Conservation (phyloP, 371 early-diverging fungal genomes). For the Zychaea mexicana region DNA sequence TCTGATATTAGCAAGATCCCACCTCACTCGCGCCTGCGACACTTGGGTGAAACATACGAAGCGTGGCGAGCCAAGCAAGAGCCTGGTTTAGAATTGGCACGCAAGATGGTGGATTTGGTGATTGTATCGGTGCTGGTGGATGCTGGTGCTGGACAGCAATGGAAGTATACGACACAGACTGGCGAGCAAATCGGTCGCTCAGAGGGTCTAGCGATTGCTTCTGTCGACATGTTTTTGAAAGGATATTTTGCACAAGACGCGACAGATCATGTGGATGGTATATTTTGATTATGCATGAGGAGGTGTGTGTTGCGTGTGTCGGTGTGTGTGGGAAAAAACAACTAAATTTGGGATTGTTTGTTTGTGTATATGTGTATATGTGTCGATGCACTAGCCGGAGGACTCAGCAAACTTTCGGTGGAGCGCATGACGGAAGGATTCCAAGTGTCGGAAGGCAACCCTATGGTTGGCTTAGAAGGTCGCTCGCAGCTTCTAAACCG, state of each 20-base stretch:
- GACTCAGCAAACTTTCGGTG: slow-evolving; percentile 57
- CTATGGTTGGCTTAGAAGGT: slow-evolving; percentile 83
- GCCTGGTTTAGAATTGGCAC: slow-evolving; percentile 55
- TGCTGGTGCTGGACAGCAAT: slow-evolving; percentile 89
- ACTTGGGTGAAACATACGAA: slow-evolving; percentile 68
- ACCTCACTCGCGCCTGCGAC: slow-evolving; percentile 89
- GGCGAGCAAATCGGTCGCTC: slow-evolving; percentile 63
- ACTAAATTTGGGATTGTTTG: neutral
- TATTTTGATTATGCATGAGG: slow-evolving; percentile 10
- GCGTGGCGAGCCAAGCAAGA: slow-evolving; percentile 40
- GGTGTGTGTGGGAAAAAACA: neutral
- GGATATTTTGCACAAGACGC: slow-evolving; percentile 66
- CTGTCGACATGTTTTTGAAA: slow-evolving; percentile 81
- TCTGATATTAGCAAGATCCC: slow-evolving; percentile 65
- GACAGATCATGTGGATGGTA: slow-evolving; percentile 77
- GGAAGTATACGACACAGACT: slow-evolving; percentile 64
- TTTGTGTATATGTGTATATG: too few relatives aligned
- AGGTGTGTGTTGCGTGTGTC: neutral
- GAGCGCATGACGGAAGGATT: slow-evolving; percentile 71
- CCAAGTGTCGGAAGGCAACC: slow-evolving; percentile 80
- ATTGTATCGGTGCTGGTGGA: slow-evolving; percentile 91
- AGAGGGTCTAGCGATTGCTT: slow-evolving; percentile 90
- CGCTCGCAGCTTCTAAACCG: slow-evolving; percentile 73
- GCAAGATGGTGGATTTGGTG: slow-evolving; percentile 82
- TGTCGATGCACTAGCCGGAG: slow-evolving; percentile 49